Conservation (phyloP, 495 filamentous ascomycete species). For the Penicillium robsamsonii region DNA sequence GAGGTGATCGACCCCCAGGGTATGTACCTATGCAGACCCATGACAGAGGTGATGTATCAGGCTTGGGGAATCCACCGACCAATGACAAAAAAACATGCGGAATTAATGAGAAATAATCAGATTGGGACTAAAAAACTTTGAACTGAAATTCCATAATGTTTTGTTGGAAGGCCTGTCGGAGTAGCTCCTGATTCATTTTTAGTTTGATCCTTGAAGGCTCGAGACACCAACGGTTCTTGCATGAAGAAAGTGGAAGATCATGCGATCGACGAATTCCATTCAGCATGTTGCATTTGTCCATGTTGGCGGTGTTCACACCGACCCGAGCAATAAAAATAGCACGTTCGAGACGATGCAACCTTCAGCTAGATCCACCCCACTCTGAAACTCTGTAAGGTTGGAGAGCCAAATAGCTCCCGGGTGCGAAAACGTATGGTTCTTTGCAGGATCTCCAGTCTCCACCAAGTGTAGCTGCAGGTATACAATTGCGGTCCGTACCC, state of each 20-base stretch:
- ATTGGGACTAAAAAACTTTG: constrained; percentile 18
- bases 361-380: constrained; percentile 4
- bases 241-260: constrained; percentile 31
- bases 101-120: constrained; percentile 11
- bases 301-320: constrained; percentile 34
- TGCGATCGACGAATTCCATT: constrained; percentile 35
- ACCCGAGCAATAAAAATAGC: constrained; percentile 17
- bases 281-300: constrained; percentile 23
- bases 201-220: constrained; percentile 12
- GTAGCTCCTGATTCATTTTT: constrained; percentile 22
- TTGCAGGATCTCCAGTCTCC: constrained; percentile 9
- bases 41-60: constrained; percentile 39
- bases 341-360: constrained; percentile 1
- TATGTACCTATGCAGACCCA: constrained; percentile 35
- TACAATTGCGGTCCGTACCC: constrained; percentile 26
- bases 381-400: background rate
- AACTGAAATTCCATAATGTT: constrained; percentile 19
- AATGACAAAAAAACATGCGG: constrained; percentile 24
- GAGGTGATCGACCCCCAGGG: constrained; percentile 38
- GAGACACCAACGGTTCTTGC: constrained; percentile 31
- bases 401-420: background rate
- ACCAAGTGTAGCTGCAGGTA: constrained; percentile 2
- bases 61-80: constrained; percentile 33
- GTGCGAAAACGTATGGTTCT: background rate
- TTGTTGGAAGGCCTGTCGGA: constrained; percentile 27